Evolutionary conservation across 2,329 filamentous ascomycete species (phyloP).

Genomic region (Alternaria consortialis): DNA sequence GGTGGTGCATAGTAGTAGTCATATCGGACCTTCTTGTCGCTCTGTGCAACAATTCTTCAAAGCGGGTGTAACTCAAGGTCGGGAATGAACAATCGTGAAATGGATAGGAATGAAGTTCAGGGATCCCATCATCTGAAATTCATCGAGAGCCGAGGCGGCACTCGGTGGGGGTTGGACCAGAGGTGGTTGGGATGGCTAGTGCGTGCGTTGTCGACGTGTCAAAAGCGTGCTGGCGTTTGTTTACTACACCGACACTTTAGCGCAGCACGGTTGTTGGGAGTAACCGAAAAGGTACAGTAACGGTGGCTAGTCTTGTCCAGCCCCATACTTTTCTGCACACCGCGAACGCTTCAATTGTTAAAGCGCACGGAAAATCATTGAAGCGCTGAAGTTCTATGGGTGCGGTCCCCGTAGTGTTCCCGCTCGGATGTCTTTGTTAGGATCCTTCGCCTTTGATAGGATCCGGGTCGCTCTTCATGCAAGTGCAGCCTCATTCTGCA

Average conservation of each 20-base stretch:
- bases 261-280: conserved; percentile 21
- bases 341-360: background rate
- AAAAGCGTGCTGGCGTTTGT: conserved; percentile 26
- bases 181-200: conserved; percentile 11
- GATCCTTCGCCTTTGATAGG: conserved; percentile 13
- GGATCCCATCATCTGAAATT: conserved; percentile 20
- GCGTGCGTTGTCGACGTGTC: conserved; percentile 34
- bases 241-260: conserved; percentile 28
- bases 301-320: conserved; percentile 11
- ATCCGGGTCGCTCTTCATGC: conserved; percentile 10
- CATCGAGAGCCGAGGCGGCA: conserved; percentile 3
- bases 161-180: background rate
- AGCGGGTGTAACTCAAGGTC: conserved; percentile 26
- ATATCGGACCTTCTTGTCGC: conserved; percentile 22
- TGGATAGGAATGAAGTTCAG: conserved; percentile 11
- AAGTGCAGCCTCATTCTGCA: conserved; percentile 14
- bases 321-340: conserved; percentile 12
- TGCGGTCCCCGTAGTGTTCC: background rate
- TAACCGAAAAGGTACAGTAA: conserved; percentile 23
- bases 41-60: conserved; percentile 24
- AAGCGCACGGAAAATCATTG: background rate
- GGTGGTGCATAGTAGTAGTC: conserved; percentile 46
- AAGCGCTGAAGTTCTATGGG: background rate
- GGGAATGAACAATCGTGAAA: background rate
- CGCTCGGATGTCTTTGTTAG: conserved; percentile 4